Percentiles rank a stretch among this genome's conserved stretches.
These are phyloP conservation scores for Conticribra guillardii DNA, from an alignment of 108 stramenopile species.

Conservation along the genomic window DNA sequence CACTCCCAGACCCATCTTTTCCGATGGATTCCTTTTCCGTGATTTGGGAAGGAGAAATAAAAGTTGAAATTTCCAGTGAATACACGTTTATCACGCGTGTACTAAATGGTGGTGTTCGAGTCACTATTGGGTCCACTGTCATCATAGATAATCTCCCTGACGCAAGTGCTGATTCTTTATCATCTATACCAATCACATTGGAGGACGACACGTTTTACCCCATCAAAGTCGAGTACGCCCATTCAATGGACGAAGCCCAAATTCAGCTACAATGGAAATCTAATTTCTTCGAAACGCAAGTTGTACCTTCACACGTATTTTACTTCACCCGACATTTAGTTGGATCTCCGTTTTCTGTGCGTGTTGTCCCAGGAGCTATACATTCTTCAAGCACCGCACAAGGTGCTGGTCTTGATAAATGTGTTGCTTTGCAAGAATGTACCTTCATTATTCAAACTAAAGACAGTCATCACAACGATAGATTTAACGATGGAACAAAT, in stretches of 20 bases:
- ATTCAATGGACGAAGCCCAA: conserved; percentile 49
- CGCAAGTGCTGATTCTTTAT: conserved; percentile 8
- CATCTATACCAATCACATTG: conserved; percentile 13
- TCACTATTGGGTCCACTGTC: conserved; percentile 49
- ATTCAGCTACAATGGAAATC: conserved; percentile 57
- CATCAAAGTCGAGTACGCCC: conserved; percentile 55
- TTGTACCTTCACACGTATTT: conserved; percentile 57
- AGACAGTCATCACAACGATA: conserved; percentile 61
- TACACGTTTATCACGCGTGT: conserved; percentile 47
- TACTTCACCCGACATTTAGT: conserved; percentile 62
- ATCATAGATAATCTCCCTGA: conserved; percentile 51
- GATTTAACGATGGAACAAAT: conserved; percentile 62
- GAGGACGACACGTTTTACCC: conserved; percentile 45
- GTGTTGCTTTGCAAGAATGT: conserved; percentile 61
- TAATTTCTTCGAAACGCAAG: conserved; percentile 10
- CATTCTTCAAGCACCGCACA: conserved; percentile 43
- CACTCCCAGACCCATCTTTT: conserved; percentile 55
- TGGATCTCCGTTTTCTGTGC: conserved; percentile 41
- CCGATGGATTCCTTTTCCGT: conserved; percentile 79
- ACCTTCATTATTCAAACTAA: conserved; percentile 61
- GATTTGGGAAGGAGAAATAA: conserved; percentile 65
- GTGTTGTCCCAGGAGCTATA: conserved; percentile 33
- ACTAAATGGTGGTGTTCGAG: conserved; percentile 43
- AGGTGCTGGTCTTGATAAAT: conserved; percentile 56
- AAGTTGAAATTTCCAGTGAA: conserved; percentile 40